These are phyloP conservation scores for Bipolaris cookei DNA, from an alignment of 2,329 filamentous ascomycete species.

Conservation along the genomic window DNA sequence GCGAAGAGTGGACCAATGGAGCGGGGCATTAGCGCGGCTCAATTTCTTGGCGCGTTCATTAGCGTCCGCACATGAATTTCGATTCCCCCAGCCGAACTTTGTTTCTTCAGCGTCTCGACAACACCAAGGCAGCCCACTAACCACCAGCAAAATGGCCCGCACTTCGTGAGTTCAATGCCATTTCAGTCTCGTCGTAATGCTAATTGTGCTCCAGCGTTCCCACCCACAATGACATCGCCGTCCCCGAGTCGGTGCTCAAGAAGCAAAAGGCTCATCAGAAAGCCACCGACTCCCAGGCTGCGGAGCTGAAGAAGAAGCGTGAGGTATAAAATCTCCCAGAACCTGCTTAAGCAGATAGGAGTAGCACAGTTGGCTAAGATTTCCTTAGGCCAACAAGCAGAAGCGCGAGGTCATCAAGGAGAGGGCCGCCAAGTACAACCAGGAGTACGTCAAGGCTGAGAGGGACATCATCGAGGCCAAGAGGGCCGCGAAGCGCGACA, in stretches of 20 bases:
- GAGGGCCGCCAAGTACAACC: slow-evolving; percentile 99
- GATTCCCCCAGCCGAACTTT: slow-evolving; percentile 19
- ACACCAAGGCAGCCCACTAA: slow-evolving; percentile 43
- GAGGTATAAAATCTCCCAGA: slow-evolving; percentile 70
- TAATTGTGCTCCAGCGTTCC: slow-evolving; percentile 68
- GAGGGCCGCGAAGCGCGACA: slow-evolving; percentile 88
- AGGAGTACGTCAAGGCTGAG: slow-evolving; percentile 97
- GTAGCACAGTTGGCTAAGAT: slow-evolving; percentile 50
- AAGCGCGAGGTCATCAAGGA: slow-evolving; percentile 99
- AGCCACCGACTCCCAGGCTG: slow-evolving; percentile 85
- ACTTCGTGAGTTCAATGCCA: slow-evolving; percentile 37
- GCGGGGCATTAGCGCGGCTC: slow-evolving; percentile 12
- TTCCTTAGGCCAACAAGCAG: slow-evolving; percentile 90
- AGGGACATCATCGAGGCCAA: slow-evolving; percentile 96
- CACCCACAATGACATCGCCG: slow-evolving; percentile 92
- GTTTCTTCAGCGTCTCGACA: slow-evolving; percentile 35
- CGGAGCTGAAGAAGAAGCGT: slow-evolving; percentile 86
- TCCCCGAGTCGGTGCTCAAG: slow-evolving; percentile 99
- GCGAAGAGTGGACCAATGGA: slow-evolving; percentile 15
- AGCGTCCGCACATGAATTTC: slow-evolving; percentile 40
- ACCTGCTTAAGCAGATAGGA: slow-evolving; percentile 47
- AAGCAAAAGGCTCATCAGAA: slow-evolving; percentile 99
- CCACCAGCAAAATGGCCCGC: slow-evolving; percentile 48
- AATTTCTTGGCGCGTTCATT: slow-evolving; percentile 32
- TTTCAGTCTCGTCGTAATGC: background rate